Evolutionary conservation across 1,139 yeast genomes (phyloP).

Genomic region (Diutina rugosa): DNA sequence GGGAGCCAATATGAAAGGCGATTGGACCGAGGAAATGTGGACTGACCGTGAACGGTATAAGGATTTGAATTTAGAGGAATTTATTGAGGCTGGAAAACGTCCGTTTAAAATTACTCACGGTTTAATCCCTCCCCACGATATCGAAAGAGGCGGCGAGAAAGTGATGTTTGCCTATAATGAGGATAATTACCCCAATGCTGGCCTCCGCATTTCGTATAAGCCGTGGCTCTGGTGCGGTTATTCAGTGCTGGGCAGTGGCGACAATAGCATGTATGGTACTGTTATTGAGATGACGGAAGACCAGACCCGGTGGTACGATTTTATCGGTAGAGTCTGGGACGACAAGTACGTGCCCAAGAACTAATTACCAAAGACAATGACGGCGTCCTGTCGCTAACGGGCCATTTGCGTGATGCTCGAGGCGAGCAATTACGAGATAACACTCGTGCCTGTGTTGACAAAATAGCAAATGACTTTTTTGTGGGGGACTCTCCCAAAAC

Average conservation of each 20-base stretch:
- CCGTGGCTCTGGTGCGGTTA: background rate
- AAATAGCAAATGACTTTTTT: too few species aligned
- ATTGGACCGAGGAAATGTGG: background rate
- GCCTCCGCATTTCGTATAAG: background rate
- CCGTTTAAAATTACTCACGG: background rate
- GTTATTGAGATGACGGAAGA: background rate
- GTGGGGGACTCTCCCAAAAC: too few species aligned
- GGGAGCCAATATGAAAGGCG: background rate
- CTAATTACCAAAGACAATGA: background rate
- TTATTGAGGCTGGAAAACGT: background rate
- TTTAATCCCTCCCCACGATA: background rate
- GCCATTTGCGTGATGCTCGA: too few species aligned
- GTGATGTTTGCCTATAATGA: background rate
- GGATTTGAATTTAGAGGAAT: background rate
- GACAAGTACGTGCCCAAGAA: background rate
- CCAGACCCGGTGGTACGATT: background rate
- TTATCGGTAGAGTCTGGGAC: background rate
- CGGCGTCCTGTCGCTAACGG: too few species aligned
- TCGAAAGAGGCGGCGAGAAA: background rate
- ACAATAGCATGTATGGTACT: background rate
- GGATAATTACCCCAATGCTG: background rate
- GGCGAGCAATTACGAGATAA: too few species aligned
- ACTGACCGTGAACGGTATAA: background rate
- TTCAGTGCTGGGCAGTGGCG: background rate
- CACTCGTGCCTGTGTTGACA: too few species aligned